Percentiles rank a stretch among this genome's conserved stretches.
Conservation (phyloP, 257 asterid genomes). For the Lycium barbarum region DNA sequence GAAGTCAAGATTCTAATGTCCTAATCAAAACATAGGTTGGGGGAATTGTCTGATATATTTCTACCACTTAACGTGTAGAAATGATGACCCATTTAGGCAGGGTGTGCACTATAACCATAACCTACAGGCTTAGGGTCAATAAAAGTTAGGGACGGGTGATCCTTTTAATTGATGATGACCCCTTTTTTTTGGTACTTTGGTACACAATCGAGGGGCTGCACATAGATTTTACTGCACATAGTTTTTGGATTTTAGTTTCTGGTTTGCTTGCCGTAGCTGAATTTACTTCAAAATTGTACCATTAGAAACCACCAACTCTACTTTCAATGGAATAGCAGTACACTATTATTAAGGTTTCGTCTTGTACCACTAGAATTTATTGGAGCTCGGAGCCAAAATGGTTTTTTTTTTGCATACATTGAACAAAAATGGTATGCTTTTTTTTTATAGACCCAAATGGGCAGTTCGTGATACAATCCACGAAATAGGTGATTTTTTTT, state of each 20-base stretch:
- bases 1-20: no score
- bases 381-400: no score
- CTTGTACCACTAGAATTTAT: neutral
- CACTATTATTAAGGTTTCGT: neutral
- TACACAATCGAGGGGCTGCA: neutral
- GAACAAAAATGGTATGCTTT: no score
- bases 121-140: neutral
- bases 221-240: neutral
- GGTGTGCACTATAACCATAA: neutral
- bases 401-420: no score
- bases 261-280: neutral
- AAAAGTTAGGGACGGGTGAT: neutral
- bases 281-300: neutral
- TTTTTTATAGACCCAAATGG: no score
- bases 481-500: no score
- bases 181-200: neutral
- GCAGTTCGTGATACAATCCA: no score
- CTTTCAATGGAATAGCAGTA: neutral
- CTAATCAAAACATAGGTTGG: neutral
- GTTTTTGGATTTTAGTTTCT: neutral
- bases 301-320: neutral
- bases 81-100: neutral
- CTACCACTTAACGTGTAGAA: neutral
- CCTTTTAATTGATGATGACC: neutral
- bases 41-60: neutral